Conservation (phyloP, 2,329 filamentous ascomycete species). For the Endoconidiophora laricicola region DNA sequence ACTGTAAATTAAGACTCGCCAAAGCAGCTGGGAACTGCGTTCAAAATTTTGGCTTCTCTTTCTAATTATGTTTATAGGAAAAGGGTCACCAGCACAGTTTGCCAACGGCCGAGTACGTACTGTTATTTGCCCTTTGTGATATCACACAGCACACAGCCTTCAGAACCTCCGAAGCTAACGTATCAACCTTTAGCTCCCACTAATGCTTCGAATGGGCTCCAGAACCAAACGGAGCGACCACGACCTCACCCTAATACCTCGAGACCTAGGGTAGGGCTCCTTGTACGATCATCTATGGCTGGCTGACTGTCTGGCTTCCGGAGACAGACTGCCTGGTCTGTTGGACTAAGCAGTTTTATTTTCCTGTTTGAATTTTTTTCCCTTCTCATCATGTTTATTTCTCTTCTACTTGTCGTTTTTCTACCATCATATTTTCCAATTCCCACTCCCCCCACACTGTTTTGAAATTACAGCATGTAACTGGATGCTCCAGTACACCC, state of each 20-base stretch:
- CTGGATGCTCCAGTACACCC: too few relatives aligned
- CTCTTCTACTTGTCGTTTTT: not conserved
- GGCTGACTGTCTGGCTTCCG: not conserved
- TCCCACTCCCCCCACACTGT: too few relatives aligned
- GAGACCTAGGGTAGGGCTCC: slow-evolving; percentile 1
- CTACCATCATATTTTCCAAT: too few relatives aligned
- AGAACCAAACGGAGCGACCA: not conserved
- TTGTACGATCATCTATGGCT: slow-evolving; percentile 8
- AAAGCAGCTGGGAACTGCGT: too few relatives aligned
- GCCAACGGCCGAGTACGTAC: not conserved
- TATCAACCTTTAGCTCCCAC: not conserved
- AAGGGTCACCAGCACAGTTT: slow-evolving; percentile 7
- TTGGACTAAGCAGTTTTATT: not conserved
- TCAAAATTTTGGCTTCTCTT: not conserved
- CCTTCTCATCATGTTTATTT: not conserved
- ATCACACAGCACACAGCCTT: not conserved
- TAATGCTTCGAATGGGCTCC: not conserved
- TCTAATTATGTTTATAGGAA: slow-evolving; percentile 8
- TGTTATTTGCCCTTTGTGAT: too few relatives aligned
- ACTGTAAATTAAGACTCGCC: slow-evolving; percentile 2
- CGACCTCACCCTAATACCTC: not conserved
- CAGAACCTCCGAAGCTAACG: not conserved
- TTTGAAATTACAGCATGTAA: too few relatives aligned
- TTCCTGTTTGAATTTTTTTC: not conserved
- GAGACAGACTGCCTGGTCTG: too few relatives aligned